Percentiles rank a stretch among this genome's conserved stretches.
Conservation (phyloP, 2,329 filamentous ascomycete genomes). For the Venturia oleaginea region DNA sequence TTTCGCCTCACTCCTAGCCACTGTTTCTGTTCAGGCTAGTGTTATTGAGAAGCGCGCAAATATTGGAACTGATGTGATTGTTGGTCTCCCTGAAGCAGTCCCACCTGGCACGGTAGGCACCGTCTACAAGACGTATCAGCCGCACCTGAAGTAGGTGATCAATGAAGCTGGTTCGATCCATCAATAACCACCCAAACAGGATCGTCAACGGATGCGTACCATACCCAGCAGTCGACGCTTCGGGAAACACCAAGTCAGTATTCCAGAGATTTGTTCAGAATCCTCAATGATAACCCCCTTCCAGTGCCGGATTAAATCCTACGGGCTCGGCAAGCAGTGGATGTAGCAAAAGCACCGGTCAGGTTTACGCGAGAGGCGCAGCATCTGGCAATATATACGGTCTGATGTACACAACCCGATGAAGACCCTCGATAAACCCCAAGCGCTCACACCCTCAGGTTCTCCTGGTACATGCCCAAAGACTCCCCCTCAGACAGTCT, state of each 20-base stretch:
- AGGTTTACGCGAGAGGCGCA: neutral
- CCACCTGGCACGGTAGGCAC: slow-evolving; percentile 38
- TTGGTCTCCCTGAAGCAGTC: slow-evolving; percentile 46
- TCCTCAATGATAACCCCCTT: neutral
- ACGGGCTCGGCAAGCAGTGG: neutral
- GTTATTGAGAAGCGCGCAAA: slow-evolving; percentile 21
- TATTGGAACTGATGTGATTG: slow-evolving; percentile 39
- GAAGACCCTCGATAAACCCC: neutral
- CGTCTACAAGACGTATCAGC: slow-evolving; percentile 48
- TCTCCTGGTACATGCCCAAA: slow-evolving; percentile 45
- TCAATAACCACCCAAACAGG: slow-evolving; percentile 19
- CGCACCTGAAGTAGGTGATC: slow-evolving; percentile 32
- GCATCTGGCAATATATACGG: neutral
- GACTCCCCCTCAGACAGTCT: slow-evolving; percentile 36
- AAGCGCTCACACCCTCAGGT: slow-evolving; percentile 35
- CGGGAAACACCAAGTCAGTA: slow-evolving; percentile 37
- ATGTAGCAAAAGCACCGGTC: neutral
- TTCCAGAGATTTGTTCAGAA: neutral
- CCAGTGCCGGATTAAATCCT: neutral
- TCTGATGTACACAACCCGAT: neutral
- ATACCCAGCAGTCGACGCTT: slow-evolving; percentile 51
- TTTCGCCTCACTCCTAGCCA: neutral
- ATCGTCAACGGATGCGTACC: slow-evolving; percentile 53
- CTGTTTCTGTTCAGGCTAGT: neutral
- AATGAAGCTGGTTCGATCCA: neutral